These are phyloP conservation scores for Cyberlindnera xylosilytica DNA, from an alignment of 805 yeast species.

Conservation along the genomic window DNA sequence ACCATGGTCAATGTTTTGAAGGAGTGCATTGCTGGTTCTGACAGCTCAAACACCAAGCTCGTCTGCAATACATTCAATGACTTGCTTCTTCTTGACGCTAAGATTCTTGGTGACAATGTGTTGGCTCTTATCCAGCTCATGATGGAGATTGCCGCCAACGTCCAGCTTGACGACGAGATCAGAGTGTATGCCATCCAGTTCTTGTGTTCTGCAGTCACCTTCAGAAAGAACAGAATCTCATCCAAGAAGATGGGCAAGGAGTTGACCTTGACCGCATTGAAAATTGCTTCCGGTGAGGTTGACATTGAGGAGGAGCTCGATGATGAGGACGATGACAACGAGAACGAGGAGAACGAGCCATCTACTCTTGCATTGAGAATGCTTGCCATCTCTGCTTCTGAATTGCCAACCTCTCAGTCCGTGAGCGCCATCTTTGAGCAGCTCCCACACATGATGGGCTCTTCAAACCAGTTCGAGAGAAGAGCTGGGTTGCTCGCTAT, in stretches of 20 bases:
- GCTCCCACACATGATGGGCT: conserved; percentile 52
- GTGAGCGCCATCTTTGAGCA: conserved; percentile 73
- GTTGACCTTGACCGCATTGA: conserved; percentile 68
- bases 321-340: conserved; percentile 85
- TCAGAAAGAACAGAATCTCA: conserved; percentile 76
- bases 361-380: conserved; percentile 75
- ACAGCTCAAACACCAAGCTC: conserved; percentile 65
- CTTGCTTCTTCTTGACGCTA: conserved; percentile 70
- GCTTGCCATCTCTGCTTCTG: conserved; percentile 72
- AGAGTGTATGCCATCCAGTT: conserved; percentile 83
- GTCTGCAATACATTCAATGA: conserved; percentile 85
- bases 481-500: conserved; percentile 83
- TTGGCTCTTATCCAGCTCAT: conserved; percentile 67
- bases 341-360: conserved; percentile 87
- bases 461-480: conserved; percentile 71
- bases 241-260: conserved; percentile 82
- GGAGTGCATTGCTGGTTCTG: conserved; percentile 67
- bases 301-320: conserved; percentile 73
- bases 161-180: conserved; percentile 70
- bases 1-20: conserved; percentile 77
- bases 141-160: conserved; percentile 69
- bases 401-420: conserved; percentile 91
- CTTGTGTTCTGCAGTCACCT: conserved; percentile 71
- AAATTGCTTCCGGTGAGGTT: conserved; percentile 78
- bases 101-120: conserved; percentile 73